A percentile compares a stretch with the other conserved stretches of the same genome.
These are phyloP conservation scores for Trichoderma hamatum DNA, from an alignment of 2,329 filamentous ascomycete genomes.

Conservation along the genomic window DNA sequence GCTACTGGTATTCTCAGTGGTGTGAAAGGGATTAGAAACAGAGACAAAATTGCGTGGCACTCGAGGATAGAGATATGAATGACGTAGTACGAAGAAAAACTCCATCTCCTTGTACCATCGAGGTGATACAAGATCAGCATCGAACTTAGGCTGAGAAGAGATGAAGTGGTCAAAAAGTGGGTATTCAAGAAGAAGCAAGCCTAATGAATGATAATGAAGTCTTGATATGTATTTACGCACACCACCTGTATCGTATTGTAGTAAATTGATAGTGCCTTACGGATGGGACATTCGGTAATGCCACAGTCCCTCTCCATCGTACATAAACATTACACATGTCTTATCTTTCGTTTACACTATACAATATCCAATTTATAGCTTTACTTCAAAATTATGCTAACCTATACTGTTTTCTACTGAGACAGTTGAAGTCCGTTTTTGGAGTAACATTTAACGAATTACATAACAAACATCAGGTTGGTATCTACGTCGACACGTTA, in stretches of 20 bases:
- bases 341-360: fast-evolving
- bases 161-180: constrained; percentile 1
- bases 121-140: background rate
- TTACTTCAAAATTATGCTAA: background rate
- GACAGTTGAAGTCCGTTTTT: background rate
- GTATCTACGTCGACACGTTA: constrained; percentile 53
- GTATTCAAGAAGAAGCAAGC: constrained; percentile 12
- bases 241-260: no score
- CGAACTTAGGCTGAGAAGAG: constrained; percentile 4
- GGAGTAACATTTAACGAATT: constrained; percentile 4
- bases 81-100: background rate
- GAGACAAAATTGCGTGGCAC: constrained; percentile 4
- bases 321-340: background rate
- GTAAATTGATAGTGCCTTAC: background rate
- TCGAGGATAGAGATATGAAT: background rate
- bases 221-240: background rate
- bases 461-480: constrained; percentile 70
- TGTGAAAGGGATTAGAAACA: background rate
- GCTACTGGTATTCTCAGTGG: background rate
- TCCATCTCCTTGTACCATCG: constrained; percentile 1
- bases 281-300: background rate
- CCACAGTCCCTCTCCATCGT: background rate
- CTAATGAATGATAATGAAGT: background rate
- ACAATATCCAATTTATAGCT: background rate
- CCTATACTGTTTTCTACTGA: background rate